A percentile compares a stretch with the other conserved stretches of the same genome.
Evolutionary conservation across 352 stramenopile species (phyloP).

Genomic region (Aphanomyces cochlioides): DNA sequence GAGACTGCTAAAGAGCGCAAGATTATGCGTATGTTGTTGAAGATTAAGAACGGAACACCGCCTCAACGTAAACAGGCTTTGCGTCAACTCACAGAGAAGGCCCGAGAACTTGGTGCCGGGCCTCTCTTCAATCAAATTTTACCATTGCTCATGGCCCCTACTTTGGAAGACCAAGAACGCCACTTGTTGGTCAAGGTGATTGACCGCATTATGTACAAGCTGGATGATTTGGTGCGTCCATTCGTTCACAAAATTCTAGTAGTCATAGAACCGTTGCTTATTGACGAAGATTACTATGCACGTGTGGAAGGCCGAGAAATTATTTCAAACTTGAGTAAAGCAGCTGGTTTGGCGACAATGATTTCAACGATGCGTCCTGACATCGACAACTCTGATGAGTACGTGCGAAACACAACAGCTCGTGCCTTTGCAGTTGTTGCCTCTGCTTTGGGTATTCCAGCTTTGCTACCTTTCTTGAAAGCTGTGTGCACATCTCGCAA

Average conservation of each 20-base stretch:
- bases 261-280: constrained; percentile 98
- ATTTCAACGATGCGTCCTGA: constrained; percentile 99
- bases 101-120: constrained; percentile 94
- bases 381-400: constrained; percentile 99
- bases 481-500: constrained; percentile 98
- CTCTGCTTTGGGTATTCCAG: constrained; percentile 96
- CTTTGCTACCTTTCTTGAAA: constrained; percentile 98
- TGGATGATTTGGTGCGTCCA: constrained; percentile 98
- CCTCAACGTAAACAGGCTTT: constrained; percentile 95
- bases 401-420: constrained; percentile 98
- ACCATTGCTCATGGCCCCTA: constrained; percentile 97
- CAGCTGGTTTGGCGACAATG: constrained; percentile 98
- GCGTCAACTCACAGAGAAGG: constrained; percentile 97
- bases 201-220: constrained; percentile 98
- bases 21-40: constrained; percentile 97
- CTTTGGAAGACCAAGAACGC: constrained; percentile 98
- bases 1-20: constrained; percentile 95
- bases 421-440: constrained; percentile 99
- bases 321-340: constrained; percentile 99
- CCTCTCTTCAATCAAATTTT: constrained; percentile 99
- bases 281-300: constrained; percentile 99
- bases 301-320: constrained; percentile 98
- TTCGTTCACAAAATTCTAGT: constrained; percentile 99
- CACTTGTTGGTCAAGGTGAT: constrained; percentile 99
- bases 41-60: constrained; percentile 99